Base-by-base conservation (phyloP, 352 stramenopile species). In the Globisporangium irregulare region DNA sequence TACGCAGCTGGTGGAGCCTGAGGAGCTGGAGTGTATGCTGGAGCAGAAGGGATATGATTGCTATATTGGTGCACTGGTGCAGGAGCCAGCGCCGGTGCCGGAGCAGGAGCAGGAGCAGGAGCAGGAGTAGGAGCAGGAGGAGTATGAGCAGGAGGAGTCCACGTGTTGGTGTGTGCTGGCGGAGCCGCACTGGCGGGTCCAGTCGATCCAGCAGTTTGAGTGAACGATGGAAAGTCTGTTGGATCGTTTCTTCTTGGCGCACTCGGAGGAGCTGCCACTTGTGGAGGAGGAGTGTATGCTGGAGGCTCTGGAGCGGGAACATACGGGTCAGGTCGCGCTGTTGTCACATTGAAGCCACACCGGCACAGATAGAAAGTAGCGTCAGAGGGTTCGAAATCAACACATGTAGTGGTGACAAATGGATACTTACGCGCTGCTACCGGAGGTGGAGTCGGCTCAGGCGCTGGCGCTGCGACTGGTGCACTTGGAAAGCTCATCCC, bases 141-240 rank as follows among this genome's bases (percentile, higher is more conserved):
- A 56, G 65, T 25, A 20, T 25, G 22, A 32, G 48, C n/a, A 55
- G 51, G 27, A 50, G 65, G 36, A 41, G 24, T 63, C 69, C 69
- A 71, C 18, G 50, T 43, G 29, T 24, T 72, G 29, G 59, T 24
- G 7, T 36, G 53, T 14, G 58, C 64, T 24, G 64, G 22, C 2
- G 64, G 62, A 5, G 60, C 62, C 27, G 72, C 64, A 36, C 62
- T 80, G 20, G 24, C n/a, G 7, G 34, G 43, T 27, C 36, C 50
- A 51, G 51, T 57, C 18, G 59, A 43, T 27, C 74, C 73, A 32
- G 71, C 74, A 12, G 83, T 86, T 5, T 80, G 75, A 5, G 84
- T 88, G 36, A 86, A 81, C 9, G 80, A 90, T 29, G 81, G 78
- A 43, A 89, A 87, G 25, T 66, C 59, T 29, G 59, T 46, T 41